Conservation (phyloP, 495 filamentous ascomycete species). For the Talaromyces trachyspermus region DNA sequence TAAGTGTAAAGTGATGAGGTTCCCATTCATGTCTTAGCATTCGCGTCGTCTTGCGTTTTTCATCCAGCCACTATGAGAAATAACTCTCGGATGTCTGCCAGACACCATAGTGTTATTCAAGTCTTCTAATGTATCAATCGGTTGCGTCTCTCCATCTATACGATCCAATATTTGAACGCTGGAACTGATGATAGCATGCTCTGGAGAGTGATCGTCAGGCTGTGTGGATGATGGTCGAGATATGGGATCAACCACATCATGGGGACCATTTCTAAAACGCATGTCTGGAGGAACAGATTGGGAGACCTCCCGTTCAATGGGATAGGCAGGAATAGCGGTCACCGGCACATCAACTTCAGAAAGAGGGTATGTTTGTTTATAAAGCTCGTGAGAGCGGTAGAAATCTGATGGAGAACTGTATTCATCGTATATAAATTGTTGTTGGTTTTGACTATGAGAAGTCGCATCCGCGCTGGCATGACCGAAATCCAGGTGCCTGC, state of each 20-base stretch:
- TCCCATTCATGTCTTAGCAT: constrained; percentile 93
- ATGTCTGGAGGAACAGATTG: constrained; percentile 94
- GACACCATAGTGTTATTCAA: constrained; percentile 19
- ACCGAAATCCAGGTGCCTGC: constrained; percentile 2
- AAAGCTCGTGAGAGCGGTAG: constrained; percentile 32
- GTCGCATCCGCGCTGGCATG: neutral
- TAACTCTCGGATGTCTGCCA: constrained; percentile 18
- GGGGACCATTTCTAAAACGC: constrained; percentile 38
- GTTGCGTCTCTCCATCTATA: neutral
- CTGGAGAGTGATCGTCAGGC: constrained; percentile 14
- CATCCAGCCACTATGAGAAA: constrained; percentile 77
- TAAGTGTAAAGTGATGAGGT: constrained; percentile 78
- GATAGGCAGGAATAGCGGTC: constrained; percentile 61
- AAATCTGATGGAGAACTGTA: constrained; percentile 18
- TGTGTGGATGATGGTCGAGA: constrained; percentile 42
- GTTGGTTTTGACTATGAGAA: neutral
- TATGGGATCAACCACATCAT: constrained; percentile 30
- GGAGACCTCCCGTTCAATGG: constrained; percentile 62
- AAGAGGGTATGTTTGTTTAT: constrained; percentile 71
- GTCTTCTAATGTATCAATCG: constrained; percentile 28
- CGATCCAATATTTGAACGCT: neutral
- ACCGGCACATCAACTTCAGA: constrained; percentile 88
- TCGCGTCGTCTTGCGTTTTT: constrained; percentile 86
- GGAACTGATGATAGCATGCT: too few species aligned
- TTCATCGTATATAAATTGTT: constrained; percentile 11